phyloP scores from a whole-genome alignment of 2,329 filamentous ascomycete genomes.

The Diplodia mutila region DNA sequence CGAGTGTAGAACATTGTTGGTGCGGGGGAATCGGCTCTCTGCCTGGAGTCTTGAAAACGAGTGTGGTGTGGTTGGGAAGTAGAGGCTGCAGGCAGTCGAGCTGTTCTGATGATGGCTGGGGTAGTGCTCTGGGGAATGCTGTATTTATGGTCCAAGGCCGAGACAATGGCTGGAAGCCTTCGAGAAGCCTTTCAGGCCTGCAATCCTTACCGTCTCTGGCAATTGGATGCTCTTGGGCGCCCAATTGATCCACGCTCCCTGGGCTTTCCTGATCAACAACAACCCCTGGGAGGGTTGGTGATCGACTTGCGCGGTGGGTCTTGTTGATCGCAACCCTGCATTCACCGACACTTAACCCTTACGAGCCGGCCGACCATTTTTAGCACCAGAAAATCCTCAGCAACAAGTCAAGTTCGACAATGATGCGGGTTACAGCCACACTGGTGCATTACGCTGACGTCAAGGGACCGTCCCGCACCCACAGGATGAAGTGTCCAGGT shows the following conservation, averaged over 20 bases:
- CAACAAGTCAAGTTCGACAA: too few species aligned
- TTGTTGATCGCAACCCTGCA: conserved; percentile 19
- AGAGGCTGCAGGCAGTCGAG: neutral
- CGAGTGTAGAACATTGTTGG: conserved; percentile 16
- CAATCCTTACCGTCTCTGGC: conserved; percentile 6
- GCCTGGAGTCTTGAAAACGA: neutral
- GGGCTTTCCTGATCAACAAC: neutral
- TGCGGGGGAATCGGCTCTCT: neutral
- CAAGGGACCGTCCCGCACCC: too few species aligned
- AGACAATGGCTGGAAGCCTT: neutral
- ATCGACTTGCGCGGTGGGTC: conserved; percentile 18
- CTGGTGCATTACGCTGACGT: conserved; percentile 4
- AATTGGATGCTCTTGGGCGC: conserved; percentile 19
- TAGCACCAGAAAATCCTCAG: neutral
- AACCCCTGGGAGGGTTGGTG: conserved; percentile 9
- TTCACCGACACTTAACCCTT: conserved; percentile 20
- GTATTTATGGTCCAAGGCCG: conserved; percentile 3
- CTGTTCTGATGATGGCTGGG: conserved; percentile 3
- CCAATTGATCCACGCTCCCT: conserved; percentile 4
- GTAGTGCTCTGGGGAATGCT: neutral
- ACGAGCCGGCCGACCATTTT: neutral
- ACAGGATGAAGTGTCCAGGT: neutral
- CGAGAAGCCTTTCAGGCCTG: conserved; percentile 9
- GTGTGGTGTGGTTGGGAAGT: neutral
- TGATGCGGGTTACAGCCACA: neutral